Base-by-base conservation (phyloP, 352 stramenopile species). In the Globisporangium sylvaticum region DNA sequence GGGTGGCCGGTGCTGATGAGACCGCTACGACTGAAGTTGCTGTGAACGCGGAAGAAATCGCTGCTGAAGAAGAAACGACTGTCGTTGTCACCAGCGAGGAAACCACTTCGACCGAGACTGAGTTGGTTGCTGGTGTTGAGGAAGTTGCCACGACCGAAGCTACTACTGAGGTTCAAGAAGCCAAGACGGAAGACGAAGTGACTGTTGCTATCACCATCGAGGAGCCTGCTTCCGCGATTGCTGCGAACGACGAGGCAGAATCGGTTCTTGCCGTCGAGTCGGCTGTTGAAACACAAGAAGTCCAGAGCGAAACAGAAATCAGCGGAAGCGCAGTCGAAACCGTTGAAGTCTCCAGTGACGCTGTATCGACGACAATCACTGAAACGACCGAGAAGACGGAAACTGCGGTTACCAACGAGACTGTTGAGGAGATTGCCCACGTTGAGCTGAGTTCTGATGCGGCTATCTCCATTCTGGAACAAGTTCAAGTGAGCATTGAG, bases 191-290 rank as follows among this genome's bases (percentile, higher is more conserved):
- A 59, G 29, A 27, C 18, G 54, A 20, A 44, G 27, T 14, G 29
- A 27, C 20, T 42, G 54, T 5, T 22, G 9, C n/a, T 44, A 8
- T 44, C 29, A 12, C 53, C 24, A 58, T 18, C 27, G 27, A 42
- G 29, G 54, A 27, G 46, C 3, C 29, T 25, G 27, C 22, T 15
- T 37, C 53, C 4, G 22, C 20, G 29, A 22, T 31, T 20, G 31
- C 18, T 25, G 25, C 60, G 22, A 25, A 4, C 34, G 60, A 65
- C 10, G 60, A 56, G 39, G 22, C 57, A n/a, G 57, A 63, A 44
- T 44, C 37, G 12, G 12, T 44, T 44, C 12, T 44, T 44, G 37
- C 4, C 37, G 37, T 44, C 10, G 37, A 44, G 14, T 20, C 37
- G 20, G 37, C 37, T 44, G 37, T 20, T 20, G 37, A 44, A 20